Evolutionary conservation across 768 basidiomycete genomes (phyloP).

Genomic region (Kwoniella sp.): DNA sequence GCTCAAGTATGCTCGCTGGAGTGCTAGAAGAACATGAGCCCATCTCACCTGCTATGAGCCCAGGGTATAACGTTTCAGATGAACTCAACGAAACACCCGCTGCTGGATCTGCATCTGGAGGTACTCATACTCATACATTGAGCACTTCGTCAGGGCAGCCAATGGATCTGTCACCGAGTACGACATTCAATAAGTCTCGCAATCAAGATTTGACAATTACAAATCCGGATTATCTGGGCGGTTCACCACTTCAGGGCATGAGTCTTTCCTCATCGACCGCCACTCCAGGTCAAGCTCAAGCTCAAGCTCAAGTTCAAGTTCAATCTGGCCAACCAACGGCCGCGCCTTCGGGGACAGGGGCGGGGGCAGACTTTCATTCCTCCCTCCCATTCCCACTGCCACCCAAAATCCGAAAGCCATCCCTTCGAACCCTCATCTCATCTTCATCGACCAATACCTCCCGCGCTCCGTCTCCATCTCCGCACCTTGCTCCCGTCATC

Average conservation of each 20-base stretch:
- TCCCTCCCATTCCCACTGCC: constrained; percentile 1
- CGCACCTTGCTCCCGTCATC: not conserved
- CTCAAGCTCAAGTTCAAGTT: not conserved
- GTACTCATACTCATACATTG: not conserved
- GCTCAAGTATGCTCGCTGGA: not conserved
- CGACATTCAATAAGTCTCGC: too few species aligned
- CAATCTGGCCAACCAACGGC: not conserved
- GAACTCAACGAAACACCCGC: too few species aligned
- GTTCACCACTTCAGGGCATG: too few species aligned
- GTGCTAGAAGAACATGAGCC: not conserved
- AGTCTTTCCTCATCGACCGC: not conserved
- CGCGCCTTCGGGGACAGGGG: constrained; percentile 8
- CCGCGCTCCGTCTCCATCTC: constrained; percentile 4
- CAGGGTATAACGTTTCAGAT: too few species aligned
- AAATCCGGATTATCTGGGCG: too few species aligned
- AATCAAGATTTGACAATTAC: too few species aligned
- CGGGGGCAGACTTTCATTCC: too few species aligned
- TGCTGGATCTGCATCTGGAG: too few species aligned
- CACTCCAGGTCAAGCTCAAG: not conserved
- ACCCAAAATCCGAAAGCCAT: constrained; percentile 36
- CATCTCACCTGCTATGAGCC: not conserved
- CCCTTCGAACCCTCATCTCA: constrained; percentile 33
- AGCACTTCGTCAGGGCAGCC: too few species aligned
- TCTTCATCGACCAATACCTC: constrained; percentile 12
- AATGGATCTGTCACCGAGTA: too few species aligned